Evolutionary conservation across 2,329 filamentous ascomycete species (phyloP).

Genomic region (Ophiostoma piceae): DNA sequence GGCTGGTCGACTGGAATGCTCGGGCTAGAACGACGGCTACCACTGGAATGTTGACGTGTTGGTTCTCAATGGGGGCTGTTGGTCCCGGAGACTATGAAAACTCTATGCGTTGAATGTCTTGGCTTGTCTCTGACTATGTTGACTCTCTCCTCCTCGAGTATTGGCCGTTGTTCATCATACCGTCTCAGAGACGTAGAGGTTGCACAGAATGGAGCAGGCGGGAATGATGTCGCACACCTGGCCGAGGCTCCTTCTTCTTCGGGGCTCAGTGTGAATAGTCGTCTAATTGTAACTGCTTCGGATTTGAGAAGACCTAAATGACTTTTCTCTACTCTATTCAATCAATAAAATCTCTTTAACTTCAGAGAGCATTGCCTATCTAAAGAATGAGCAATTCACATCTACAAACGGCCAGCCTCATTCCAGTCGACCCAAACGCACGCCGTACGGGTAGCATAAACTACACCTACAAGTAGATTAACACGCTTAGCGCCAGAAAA

Average conservation of each 20-base stretch:
- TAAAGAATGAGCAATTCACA: background rate
- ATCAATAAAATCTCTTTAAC: background rate
- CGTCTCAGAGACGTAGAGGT: background rate
- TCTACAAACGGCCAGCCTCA: background rate
- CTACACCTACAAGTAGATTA: background rate
- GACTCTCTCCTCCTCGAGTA: background rate
- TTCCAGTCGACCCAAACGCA: background rate
- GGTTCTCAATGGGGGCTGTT: background rate
- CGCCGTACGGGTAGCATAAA: too few relatives aligned
- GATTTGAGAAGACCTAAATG: background rate
- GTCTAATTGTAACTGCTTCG: too few relatives aligned
- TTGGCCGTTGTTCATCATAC: background rate
- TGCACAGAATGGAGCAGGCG: background rate
- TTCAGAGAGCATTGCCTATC: background rate
- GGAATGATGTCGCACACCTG: background rate
- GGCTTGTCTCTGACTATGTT: background rate
- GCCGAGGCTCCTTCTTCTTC: background rate
- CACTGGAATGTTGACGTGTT: background rate
- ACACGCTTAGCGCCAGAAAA: background rate
- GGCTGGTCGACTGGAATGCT: conserved; percentile 2
- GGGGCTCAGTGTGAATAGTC: background rate
- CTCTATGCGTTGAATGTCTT: conserved; percentile 1
- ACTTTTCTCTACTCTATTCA: background rate
- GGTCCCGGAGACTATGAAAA: background rate
- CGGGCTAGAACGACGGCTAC: background rate